Evolutionary conservation across 2,329 filamentous ascomycete genomes (phyloP).

Genomic region (Epichloe amarillans): DNA sequence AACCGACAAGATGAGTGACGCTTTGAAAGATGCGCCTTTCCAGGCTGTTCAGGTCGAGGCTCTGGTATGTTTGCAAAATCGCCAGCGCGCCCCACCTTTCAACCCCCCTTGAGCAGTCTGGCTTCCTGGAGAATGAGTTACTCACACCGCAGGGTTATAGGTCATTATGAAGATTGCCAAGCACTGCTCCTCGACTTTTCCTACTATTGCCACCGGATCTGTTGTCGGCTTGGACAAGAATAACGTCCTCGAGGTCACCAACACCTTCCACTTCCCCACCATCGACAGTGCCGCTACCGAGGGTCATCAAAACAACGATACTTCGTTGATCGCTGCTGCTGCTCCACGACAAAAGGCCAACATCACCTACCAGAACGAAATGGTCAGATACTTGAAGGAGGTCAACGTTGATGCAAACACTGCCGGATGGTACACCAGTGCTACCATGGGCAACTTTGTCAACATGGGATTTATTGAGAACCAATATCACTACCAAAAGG

Average conservation of each 20-base stretch:
- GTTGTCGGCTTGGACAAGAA: slow-evolving; percentile 88
- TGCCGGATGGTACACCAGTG: slow-evolving; percentile 96
- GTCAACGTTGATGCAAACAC: slow-evolving; percentile 98
- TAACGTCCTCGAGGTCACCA: slow-evolving; percentile 76
- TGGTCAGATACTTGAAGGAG: slow-evolving; percentile 92
- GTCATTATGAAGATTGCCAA: slow-evolving; percentile 98
- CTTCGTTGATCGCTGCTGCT: slow-evolving; percentile 65
- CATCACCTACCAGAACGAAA: slow-evolving; percentile 79
- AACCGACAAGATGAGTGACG: slow-evolving; percentile 41
- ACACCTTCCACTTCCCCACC: slow-evolving; percentile 86
- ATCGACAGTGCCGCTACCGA: slow-evolving; percentile 58
- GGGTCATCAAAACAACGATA: slow-evolving; percentile 62
- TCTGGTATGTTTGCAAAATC: slow-evolving; percentile 48
- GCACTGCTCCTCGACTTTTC: slow-evolving; percentile 79
- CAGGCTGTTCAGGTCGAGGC: slow-evolving; percentile 89
- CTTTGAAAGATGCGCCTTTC: slow-evolving; percentile 55
- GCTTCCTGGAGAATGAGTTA: slow-evolving; percentile 9
- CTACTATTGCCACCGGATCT: slow-evolving; percentile 76
- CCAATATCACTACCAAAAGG: slow-evolving; percentile 93
- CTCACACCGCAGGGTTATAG: slow-evolving; percentile 27
- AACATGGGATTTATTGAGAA: slow-evolving; percentile 95
- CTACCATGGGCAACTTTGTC: slow-evolving; percentile 97
- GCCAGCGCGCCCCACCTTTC: slow-evolving; percentile 20
- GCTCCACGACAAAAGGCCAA: slow-evolving; percentile 90
- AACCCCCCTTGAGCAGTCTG: slow-evolving; percentile 11